phyloP scores from a whole-genome alignment of 1,139 yeast genomes.

The Debaryomyces coudertii region DNA sequence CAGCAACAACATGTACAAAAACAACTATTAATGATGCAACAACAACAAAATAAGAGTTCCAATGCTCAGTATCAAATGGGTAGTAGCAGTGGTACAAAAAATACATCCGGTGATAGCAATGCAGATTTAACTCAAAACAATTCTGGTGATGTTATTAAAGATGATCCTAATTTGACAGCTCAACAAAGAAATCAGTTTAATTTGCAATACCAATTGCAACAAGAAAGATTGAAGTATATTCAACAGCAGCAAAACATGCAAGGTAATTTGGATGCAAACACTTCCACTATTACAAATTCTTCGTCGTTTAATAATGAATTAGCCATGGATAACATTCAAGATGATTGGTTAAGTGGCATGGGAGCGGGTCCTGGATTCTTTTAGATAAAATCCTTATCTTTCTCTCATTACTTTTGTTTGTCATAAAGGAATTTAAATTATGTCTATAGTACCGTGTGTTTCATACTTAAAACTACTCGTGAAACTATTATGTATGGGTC shows the following conservation, averaged over 20 bases:
- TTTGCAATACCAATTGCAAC: conserved; percentile 24
- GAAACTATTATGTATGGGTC: too few species aligned
- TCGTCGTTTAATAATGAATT: conserved; percentile 8
- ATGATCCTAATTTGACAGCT: conserved; percentile 17
- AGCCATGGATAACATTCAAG: conserved; percentile 8
- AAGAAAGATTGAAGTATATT: conserved; percentile 16
- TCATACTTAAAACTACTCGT: too few species aligned
- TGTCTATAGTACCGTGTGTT: too few species aligned
- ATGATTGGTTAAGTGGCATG: conserved; percentile 42
- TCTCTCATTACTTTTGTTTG: background rate
- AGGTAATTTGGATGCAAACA: background rate
- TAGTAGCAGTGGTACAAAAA: background rate
- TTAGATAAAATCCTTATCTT: conserved; percentile 8
- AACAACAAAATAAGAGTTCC: conserved; percentile 1
- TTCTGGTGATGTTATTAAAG: background rate
- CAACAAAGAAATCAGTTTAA: conserved; percentile 27
- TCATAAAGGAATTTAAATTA: too few species aligned
- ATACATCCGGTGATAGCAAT: background rate
- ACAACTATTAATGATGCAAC: conserved; percentile 21
- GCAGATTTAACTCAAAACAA: background rate
- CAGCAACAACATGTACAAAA: conserved; percentile 16
- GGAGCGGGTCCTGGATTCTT: conserved; percentile 42
- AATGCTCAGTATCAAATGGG: background rate
- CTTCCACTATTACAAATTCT: conserved; percentile 4
- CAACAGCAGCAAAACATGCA: conserved; percentile 17